phyloP scores from a whole-genome alignment of 2,329 filamentous ascomycete genomes.

The Tolypocladium ovalisporum region DNA sequence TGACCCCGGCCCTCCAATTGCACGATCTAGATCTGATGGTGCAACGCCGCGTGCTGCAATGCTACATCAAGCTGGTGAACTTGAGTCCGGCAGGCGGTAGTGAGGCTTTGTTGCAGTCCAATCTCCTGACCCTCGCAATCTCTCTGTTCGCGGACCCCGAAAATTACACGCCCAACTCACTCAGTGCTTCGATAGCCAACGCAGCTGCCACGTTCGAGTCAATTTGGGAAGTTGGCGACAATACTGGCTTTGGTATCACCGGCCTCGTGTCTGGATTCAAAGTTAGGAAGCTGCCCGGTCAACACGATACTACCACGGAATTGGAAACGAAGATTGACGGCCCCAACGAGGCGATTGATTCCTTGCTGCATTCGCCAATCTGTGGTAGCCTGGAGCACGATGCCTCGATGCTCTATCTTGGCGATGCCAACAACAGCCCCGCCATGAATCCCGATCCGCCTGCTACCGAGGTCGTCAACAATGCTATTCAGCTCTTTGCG shows the following conservation, averaged over 20 bases:
- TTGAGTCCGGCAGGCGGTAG: constrained; percentile 75
- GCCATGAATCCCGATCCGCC: constrained; percentile 59
- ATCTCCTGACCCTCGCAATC: constrained; percentile 78
- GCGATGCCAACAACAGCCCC: constrained; percentile 26
- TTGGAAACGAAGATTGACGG: constrained; percentile 40
- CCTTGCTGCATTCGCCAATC: constrained; percentile 55
- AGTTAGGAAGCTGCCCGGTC: constrained; percentile 58
- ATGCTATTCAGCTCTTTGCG: constrained; percentile 86
- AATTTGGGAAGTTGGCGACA: constrained; percentile 91
- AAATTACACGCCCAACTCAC: constrained; percentile 70
- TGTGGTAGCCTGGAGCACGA: constrained; percentile 84
- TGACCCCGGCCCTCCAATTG: constrained; percentile 78
- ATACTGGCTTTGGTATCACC: constrained; percentile 87
- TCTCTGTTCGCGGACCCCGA: constrained; percentile 90
- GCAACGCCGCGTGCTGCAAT: constrained; percentile 83
- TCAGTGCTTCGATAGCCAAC: constrained; percentile 86
- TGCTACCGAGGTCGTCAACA: constrained; percentile 86
- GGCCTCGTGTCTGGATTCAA: constrained; percentile 72
- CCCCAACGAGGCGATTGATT: constrained; percentile 55
- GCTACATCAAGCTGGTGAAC: constrained; percentile 84
- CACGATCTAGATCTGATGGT: constrained; percentile 91
- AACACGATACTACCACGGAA: constrained; percentile 42
- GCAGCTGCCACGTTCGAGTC: constrained; percentile 84
- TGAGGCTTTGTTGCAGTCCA: constrained; percentile 82
- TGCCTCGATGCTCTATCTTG: constrained; percentile 67